Evolutionary conservation across 1,284 basidiomycete genomes (phyloP), one percentile per base, ranked within the genome.

Genomic region (Malassezia sp.): DNA sequence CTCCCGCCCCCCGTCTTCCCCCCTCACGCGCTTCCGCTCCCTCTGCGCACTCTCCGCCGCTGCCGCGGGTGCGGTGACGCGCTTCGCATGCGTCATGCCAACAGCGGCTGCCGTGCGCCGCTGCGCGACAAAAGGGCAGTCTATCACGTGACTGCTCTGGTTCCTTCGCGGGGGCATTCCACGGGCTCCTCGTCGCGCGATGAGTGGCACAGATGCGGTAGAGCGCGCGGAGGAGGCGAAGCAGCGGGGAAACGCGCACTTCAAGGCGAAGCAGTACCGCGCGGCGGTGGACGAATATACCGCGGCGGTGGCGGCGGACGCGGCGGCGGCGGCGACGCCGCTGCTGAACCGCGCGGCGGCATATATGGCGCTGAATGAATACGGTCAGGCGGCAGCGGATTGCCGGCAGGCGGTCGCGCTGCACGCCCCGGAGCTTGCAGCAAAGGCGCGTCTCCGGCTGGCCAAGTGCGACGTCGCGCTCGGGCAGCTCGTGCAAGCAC

Each of bases 331-430:
- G 2, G 76, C 82, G 0, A 87, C 83, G 63, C 74, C 82, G 50
- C 84, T 84, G 9, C 84, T 84, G 12, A 90, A 90, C 71, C 80
- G 86, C 32, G 85, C 85, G 0, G 86, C 86, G 2, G 81, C 85
- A 3, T 79, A 83, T 63, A 89, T 90, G 80, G 77, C 80, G 0
- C 67, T 84, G 44, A 85, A 85, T 64, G 77, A 77, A 34, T 89
- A 83, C 75, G 75, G 77, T 28, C 72, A 74, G 2, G 86, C 85
- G 0, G 73, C 88, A 9, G 75, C 76, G 28, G 86, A 90, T 67
- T 86, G 84, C 60, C 83, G 85, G 65, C 74, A 76, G 28, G 85
- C 85, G 2, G 76, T 78, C 0, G 72, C 77, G 1, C 71, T 86
- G 8, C 83, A 86, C 31, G 53, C 46, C 3, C 45, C 49, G 14